Conservation (phyloP, 257 asterid genomes). For the Coffea eugenioides region DNA sequence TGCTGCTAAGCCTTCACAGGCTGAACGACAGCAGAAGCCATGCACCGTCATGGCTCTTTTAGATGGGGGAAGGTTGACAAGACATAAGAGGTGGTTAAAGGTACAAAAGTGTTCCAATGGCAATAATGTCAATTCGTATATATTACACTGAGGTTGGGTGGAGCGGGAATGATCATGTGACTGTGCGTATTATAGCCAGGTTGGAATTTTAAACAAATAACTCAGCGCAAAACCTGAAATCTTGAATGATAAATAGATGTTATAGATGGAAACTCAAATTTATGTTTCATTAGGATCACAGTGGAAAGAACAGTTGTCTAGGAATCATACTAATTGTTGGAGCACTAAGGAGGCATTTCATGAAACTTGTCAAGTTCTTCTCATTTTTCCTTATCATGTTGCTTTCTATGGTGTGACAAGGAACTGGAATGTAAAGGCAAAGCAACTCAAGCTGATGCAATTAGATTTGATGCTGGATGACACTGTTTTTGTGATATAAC, state of each 20-base stretch:
- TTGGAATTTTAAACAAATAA: background rate
- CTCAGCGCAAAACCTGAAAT: background rate
- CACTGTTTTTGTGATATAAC: background rate
- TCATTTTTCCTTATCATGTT: background rate
- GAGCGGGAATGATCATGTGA: background rate
- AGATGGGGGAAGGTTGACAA: conserved; percentile 86
- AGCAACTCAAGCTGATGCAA: background rate
- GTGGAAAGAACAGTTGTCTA: background rate
- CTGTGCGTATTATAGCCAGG: background rate
- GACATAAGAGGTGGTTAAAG: conserved; percentile 96
- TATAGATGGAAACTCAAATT: background rate
- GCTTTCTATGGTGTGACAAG: background rate
- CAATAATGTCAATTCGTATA: conserved; percentile 14
- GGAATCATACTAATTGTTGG: background rate
- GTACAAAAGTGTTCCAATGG: conserved; percentile 28
- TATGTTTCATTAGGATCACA: background rate
- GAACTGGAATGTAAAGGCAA: background rate
- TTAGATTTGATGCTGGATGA: background rate
- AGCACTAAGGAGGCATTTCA: background rate
- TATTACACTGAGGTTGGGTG: background rate
- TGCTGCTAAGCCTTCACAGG: conserved; percentile 55
- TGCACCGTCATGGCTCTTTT: conserved; percentile 90
- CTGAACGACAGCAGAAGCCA: conserved; percentile 49
- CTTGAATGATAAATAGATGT: background rate
- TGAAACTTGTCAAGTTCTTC: background rate